Evolutionary conservation across 1,284 basidiomycete species (phyloP), one percentile per base, ranked within the genome.

Genomic region (Thecaphora frezii): DNA sequence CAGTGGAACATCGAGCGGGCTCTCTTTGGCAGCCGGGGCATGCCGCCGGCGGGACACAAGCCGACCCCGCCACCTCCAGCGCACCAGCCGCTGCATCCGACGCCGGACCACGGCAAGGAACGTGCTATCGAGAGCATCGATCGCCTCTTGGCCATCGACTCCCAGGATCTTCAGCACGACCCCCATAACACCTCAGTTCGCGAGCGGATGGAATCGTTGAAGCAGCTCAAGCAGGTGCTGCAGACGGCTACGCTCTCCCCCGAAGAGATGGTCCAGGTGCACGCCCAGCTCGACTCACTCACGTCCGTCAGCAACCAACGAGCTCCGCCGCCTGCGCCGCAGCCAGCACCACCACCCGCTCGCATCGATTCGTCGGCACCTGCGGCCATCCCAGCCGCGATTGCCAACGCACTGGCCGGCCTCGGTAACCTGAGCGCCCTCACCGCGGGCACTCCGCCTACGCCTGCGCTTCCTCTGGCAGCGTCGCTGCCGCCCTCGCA

Each of bases 221-320:
- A 30, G 40, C 63, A 93, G 89, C 81, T 93, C 54, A 87, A 88
- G 47, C 84, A 83, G 49, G 82, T 92, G 30, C 88, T 92, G 1
- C 86, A 89, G 72, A 84, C 71, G 19, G 77, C 86, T 2, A 88
- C 88, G 16, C 86, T 93, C 18, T 89, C 89, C 2, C 86, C 88
- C 68, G 85, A 86, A 24, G 89, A 93, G 74, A 82, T 93, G 25
- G 83, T 83, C 39, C 89, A 91, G 73, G 93, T 94, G 51, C 83
- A 91, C 0, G 79, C 81, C 30, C 90, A 92, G 74, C 79, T 94
- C 7, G 87, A 89, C 36, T 83, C 84, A 28, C 81, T 92, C 19
- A 83, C 86, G 30, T 45, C 53, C 25, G 44, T 43, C 5, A 37
- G 57, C 19, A 59, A 61, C 40, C 69, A 69, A 58, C 63, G 60